phyloP scores from a whole-genome alignment of 192 early-diverging fungal genomes.

The Backusella macrospora region DNA sequence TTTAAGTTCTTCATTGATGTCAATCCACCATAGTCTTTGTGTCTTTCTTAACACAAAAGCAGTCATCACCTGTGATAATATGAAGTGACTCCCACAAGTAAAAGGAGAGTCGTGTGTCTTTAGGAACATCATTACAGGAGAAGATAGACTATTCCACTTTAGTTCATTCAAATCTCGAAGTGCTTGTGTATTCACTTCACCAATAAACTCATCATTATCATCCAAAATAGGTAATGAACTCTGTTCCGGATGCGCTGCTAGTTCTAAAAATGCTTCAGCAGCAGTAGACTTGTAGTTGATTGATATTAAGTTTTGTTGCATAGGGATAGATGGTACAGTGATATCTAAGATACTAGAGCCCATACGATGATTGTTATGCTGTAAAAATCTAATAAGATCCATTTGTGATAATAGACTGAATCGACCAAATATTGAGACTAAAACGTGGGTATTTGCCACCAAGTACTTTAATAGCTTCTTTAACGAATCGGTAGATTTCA shows the following conservation, averaged over 20 bases:
- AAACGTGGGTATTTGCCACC: constrained; percentile 49
- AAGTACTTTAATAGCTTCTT: neutral
- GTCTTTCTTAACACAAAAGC: constrained; percentile 50
- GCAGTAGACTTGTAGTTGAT: constrained; percentile 49
- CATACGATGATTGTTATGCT: constrained; percentile 53
- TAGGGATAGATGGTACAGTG: constrained; percentile 23
- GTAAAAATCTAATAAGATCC: constrained; percentile 53
- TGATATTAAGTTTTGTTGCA: neutral
- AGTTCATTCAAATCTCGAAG: constrained; percentile 64
- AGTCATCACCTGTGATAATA: constrained; percentile 56
- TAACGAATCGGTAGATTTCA: constrained; percentile 22
- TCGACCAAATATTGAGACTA: constrained; percentile 31
- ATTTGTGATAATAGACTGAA: constrained; percentile 54
- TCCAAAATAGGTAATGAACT: constrained; percentile 68
- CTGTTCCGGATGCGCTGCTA: constrained; percentile 44
- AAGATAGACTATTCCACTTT: constrained; percentile 53
- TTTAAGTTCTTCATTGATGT: constrained; percentile 53
- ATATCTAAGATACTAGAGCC: constrained; percentile 49
- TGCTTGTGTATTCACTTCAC: constrained; percentile 72
- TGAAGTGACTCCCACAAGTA: constrained; percentile 50
- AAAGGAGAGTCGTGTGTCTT: constrained; percentile 48
- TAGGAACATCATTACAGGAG: constrained; percentile 68
- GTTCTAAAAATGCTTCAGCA: constrained; percentile 46
- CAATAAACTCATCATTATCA: constrained; percentile 56
- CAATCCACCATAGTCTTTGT: constrained; percentile 68